Evolutionary conservation across 169 alveolate species (phyloP), one percentile per base, ranked within the genome.

Genomic region (Plasmodium malariae): DNA sequence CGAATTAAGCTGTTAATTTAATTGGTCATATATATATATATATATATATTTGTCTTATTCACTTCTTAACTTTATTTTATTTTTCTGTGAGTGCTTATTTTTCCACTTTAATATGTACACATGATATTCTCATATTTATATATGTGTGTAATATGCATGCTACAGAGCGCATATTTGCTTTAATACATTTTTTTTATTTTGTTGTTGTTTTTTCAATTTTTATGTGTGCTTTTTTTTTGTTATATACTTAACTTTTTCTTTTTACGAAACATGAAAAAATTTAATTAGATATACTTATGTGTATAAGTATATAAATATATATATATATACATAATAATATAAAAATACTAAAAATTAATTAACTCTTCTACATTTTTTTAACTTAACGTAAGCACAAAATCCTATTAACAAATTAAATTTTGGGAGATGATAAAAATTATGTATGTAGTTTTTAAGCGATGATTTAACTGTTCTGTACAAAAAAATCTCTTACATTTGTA

Each of bases 231-330:
- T 36, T 68, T 63, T 63, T 63, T 68, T 68, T 32, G 57, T 68
- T 51, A 37, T 67, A 1, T 36, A n/a, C 37, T 49, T 72, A 14
- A 24, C 51, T 72, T 72, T 72, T 72, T 72, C 48, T 51, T 51
- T 54, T 72, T 72, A 32, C 43, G 24, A 51, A 51, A 70, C 36
- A n/a, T n/a, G n/a, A 36, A 70, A 26, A 43, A 43, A 45, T 45
- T 30, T 14, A 70, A 55, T 40, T 19, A 30, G 28, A 45, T 48
- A 55, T n/a, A n/a, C n/a, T n/a, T n/a, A n/a, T n/a, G n/a, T n/a
- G n/a, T n/a, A n/a, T n/a, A n/a, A n/a, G n/a, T n/a, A n/a, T n/a
- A n/a, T n/a, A 40, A 6, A 24, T 72, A 60, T 54, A 21, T 51
- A 26, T 19, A n/a, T 28, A 73, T 17, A 73, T 32, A 60, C 32